Evolutionary conservation across 2,329 filamentous ascomycete species (phyloP), one percentile per base, ranked within the genome.

Genomic region (Fusarium buxicola): DNA sequence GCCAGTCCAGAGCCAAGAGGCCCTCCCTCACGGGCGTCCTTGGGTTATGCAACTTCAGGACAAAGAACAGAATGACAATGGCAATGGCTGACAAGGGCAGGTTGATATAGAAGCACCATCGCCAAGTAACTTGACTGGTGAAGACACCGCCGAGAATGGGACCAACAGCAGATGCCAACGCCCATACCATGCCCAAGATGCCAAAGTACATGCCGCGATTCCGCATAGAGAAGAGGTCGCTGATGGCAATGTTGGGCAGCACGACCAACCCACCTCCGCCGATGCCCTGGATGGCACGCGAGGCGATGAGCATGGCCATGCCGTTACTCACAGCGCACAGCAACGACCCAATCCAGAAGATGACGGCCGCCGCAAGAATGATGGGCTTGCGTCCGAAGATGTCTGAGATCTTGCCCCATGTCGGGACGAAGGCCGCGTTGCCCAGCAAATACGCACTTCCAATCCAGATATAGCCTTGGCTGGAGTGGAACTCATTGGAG

Each of bases 391-490:
- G 82, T 21, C 85, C 84, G 74, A 83, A 87, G 51, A 87, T 84
- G 62, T 87, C 85, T 36, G 82, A 82, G 41, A 86, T 70, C 67
- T 85, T 85, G 53, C 88, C 89, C 90, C 90, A 94, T 45, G 89
- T 86, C 1, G 90, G 89, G 0, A 86, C 85, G 1, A 85, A 83
- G 73, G 81, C 85, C 2, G 89, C 87, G 71, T 87, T 89, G 52
- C 87, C 89, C 10, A 94, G 84, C 7, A 92, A 80, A 70, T 91
- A 94, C 3, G 90, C 86, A 32, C 85, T 87, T 12, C 91, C 91
- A 60, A 94, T 88, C 92, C 91, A 94, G 47, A 88, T 85, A 75
- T 93, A 94, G 21, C 90, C 90, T 13, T 84, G 79, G 4, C 86
- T 86, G 7, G 89, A 90, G 39, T 86, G 71, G 59, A 94, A 85